phyloP scores from a whole-genome alignment of 768 basidiomycete species.

The Rhodotorula sphaerocarpa region DNA sequence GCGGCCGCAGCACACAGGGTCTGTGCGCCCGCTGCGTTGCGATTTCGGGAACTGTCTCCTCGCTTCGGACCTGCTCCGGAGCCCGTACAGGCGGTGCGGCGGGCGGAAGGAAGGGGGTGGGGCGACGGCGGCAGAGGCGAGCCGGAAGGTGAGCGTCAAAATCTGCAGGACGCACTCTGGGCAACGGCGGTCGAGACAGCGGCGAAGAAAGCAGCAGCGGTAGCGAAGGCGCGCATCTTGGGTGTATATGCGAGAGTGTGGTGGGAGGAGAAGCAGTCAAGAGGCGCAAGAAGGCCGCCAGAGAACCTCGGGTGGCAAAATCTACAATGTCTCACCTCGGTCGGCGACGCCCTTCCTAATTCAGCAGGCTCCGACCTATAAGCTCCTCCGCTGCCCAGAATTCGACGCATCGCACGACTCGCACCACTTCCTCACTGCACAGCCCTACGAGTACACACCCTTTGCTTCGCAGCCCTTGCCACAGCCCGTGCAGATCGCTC shows the following conservation, averaged over 20 bases:
- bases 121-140: not conserved
- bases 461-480: no score
- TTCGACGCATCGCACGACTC: no score
- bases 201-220: conserved; percentile 3
- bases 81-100: not conserved
- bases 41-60: not conserved
- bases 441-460: no score
- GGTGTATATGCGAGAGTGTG: not conserved
- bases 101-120: not conserved
- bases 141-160: not conserved
- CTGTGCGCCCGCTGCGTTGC: no score
- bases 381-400: no score
- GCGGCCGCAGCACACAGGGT: no score
- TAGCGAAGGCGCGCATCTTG: conserved; percentile 18
- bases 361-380: no score
- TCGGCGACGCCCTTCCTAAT: no score
- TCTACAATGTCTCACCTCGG: no score
- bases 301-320: not conserved
- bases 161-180: conserved; percentile 12
- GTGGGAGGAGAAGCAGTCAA: not conserved
- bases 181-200: conserved; percentile 8
- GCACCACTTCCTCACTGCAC: no score
- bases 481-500: no score
- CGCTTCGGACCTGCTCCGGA: no score
- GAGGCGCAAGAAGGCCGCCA: not conserved